phyloP scores from a whole-genome alignment of 306 rosid species.

The Vigna angularis region DNA sequence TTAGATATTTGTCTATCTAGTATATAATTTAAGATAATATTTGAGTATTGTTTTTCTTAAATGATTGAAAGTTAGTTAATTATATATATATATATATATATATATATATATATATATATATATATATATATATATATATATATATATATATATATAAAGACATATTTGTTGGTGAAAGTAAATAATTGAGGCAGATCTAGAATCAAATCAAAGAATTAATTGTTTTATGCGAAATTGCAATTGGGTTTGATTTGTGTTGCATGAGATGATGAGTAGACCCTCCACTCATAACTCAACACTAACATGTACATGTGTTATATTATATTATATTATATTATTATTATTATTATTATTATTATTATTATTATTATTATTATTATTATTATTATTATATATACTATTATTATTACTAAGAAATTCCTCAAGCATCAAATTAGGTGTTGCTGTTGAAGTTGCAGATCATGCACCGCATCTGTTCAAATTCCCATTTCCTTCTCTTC shows the following conservation, averaged over 20 bases:
- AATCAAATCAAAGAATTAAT: conserved; percentile 29
- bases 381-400: neutral
- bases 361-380: neutral
- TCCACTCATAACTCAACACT: too few relatives aligned
- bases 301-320: neutral
- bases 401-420: neutral
- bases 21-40: neutral
- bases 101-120: too few relatives aligned
- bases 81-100: neutral
- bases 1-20: too few relatives aligned
- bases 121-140: too few relatives aligned
- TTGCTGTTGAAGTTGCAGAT: neutral
- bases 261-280: too few relatives aligned
- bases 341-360: neutral
- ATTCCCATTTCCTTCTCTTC: conserved; percentile 8
- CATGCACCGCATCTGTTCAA: conserved; percentile 52
- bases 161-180: conserved; percentile 27
- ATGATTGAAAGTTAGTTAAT: neutral
- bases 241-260: conserved; percentile 8
- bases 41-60: neutral
- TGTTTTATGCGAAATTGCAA: conserved; percentile 25
- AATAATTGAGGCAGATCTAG: conserved; percentile 33
- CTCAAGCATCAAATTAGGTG: conserved; percentile 47
- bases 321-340: too few relatives aligned
- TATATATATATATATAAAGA: conserved; percentile 5